Conservation (phyloP, 192 early-diverging fungal genomes). For the Cetraspora pellucida region DNA sequence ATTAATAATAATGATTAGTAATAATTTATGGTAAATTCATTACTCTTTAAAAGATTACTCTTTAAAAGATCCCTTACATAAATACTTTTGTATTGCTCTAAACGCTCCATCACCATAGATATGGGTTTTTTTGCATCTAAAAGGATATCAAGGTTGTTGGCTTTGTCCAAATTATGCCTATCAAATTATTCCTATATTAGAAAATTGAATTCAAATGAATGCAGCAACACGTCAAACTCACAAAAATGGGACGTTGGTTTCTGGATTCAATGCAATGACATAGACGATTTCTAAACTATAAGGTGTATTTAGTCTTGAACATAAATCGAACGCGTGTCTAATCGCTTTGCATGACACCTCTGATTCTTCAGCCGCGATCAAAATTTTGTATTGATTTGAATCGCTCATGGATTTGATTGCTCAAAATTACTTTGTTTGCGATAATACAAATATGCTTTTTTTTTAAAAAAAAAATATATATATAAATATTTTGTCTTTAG, state of each 20-base stretch:
- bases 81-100: background rate
- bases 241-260: constrained; percentile 30
- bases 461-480: too few relatives aligned
- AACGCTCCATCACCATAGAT: background rate
- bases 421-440: too few relatives aligned
- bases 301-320: constrained; percentile 14
- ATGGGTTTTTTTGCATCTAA: constrained; percentile 28
- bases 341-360: constrained; percentile 23
- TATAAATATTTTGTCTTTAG: too few relatives aligned
- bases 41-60: background rate
- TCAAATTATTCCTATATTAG: background rate
- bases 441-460: too few relatives aligned
- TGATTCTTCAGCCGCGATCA: constrained; percentile 21
- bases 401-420: too few relatives aligned
- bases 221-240: background rate
- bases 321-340: constrained; percentile 30
- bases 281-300: constrained; percentile 22
- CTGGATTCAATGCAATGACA: constrained; percentile 27
- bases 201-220: background rate
- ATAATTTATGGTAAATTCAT: background rate
- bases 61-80: constrained; percentile 1
- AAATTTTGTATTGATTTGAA: constrained; percentile 16
- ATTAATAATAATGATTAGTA: background rate
- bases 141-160: constrained; percentile 34
- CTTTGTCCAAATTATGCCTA: constrained; percentile 30